A percentile compares a stretch with the other conserved stretches of the same genome.
Conservation (phyloP, 495 filamentous ascomycete genomes). For the Aspergillus baeticus region DNA sequence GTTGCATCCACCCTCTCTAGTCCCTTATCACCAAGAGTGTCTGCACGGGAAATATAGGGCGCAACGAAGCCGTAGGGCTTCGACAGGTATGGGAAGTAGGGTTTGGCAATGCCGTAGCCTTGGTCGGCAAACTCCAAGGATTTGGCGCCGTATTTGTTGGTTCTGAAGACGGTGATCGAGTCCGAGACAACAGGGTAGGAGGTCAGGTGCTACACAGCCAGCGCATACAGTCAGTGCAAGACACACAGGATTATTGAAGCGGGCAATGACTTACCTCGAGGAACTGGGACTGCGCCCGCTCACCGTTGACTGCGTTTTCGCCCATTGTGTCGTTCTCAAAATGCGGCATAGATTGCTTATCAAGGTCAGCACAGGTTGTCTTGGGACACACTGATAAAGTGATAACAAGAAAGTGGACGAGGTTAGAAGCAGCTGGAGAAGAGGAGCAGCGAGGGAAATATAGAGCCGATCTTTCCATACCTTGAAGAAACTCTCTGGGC, state of each 20-base stretch:
- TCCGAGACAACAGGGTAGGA: slow-evolving; percentile 86
- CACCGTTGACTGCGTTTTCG: slow-evolving; percentile 62
- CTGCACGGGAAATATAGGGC: slow-evolving; percentile 81
- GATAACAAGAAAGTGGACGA: background rate
- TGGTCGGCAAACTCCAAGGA: slow-evolving; percentile 69
- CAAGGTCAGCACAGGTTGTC: background rate
- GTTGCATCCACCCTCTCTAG: slow-evolving; percentile 71
- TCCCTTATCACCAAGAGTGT: slow-evolving; percentile 72
- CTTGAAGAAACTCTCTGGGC: background rate
- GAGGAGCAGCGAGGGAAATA: background rate
- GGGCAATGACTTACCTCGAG: slow-evolving; percentile 53
- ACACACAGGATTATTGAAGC: background rate
- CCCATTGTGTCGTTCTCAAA: slow-evolving; percentile 43
- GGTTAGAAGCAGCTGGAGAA: background rate
- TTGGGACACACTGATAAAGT: background rate
- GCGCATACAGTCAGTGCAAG: slow-evolving; percentile 1
- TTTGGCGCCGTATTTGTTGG: slow-evolving; percentile 76
- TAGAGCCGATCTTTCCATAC: background rate
- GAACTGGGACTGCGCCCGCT: slow-evolving; percentile 63
- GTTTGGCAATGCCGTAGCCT: slow-evolving; percentile 68
- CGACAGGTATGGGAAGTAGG: slow-evolving; percentile 73
- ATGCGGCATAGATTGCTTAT: slow-evolving; percentile 41
- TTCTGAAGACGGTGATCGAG: slow-evolving; percentile 72
- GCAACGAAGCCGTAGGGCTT: slow-evolving; percentile 74
- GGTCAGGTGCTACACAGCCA: slow-evolving; percentile 64